Conservation (phyloP, 2,329 filamentous ascomycete genomes). For the Allantophomopsis cytisporea region DNA sequence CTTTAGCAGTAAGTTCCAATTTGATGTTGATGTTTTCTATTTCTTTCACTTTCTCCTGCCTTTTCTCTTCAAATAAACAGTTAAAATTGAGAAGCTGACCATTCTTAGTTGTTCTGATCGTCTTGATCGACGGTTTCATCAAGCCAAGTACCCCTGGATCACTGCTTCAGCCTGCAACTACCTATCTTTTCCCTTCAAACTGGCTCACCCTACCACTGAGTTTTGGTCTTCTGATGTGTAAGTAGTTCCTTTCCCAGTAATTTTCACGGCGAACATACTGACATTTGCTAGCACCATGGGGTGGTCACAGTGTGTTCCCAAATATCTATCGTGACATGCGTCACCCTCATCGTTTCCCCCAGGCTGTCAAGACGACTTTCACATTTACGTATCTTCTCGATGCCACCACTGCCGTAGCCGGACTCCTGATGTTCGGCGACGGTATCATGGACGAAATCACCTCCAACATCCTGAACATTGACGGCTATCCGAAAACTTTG, state of each 20-base stretch:
- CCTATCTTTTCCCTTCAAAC: constrained; percentile 71
- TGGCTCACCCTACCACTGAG: constrained; percentile 72
- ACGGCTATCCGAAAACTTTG: constrained; percentile 59
- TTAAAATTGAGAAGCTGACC: constrained; percentile 15
- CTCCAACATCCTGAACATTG: constrained; percentile 66
- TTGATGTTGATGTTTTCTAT: too few species aligned
- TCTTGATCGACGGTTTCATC: constrained; percentile 74
- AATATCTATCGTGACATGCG: constrained; percentile 72
- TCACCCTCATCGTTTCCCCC: constrained; percentile 54
- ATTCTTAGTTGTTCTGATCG: constrained; percentile 60
- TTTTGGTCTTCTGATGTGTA: constrained; percentile 77
- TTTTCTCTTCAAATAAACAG: too few species aligned
- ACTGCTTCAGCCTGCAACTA: constrained; percentile 64
- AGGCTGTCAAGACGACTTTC: constrained; percentile 69
- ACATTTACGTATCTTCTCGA: constrained; percentile 80
- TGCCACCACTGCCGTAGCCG: constrained; percentile 66
- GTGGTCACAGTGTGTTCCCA: constrained; percentile 65
- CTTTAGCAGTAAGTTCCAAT: constrained; percentile 58
- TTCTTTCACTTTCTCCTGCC: too few species aligned
- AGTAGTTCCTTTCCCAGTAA: constrained; percentile 8
- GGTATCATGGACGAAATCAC: constrained; percentile 81
- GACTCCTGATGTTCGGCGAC: constrained; percentile 91
- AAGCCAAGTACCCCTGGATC: constrained; percentile 74
- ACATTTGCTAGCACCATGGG: constrained; percentile 40
- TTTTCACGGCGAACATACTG: constrained; percentile 1